Evolutionary conservation across 352 stramenopile genomes (phyloP).

Genomic region (Phytophthora fragariaefolia): DNA sequence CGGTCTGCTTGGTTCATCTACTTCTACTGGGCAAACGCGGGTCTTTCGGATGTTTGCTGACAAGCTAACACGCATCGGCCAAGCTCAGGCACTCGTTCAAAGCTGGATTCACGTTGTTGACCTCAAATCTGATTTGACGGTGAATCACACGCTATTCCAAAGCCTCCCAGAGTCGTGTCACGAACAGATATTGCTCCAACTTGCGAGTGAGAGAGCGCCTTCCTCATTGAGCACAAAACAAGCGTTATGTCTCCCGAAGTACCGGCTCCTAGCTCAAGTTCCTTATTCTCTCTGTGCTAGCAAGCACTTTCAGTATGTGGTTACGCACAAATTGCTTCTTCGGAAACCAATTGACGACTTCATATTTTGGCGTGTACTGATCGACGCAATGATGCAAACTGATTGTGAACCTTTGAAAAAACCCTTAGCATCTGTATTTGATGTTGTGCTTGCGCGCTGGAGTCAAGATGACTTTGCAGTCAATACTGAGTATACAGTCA

Average conservation of each 20-base stretch:
- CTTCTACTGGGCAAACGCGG: conserved; percentile 4
- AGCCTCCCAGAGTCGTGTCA: conserved; percentile 57
- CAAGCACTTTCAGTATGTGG: conserved; percentile 70
- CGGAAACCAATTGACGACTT: conserved; percentile 53
- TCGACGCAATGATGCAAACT: conserved; percentile 42
- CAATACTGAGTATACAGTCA: conserved; percentile 58
- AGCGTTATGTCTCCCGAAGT: conserved; percentile 47
- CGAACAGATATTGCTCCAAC: conserved; percentile 55
- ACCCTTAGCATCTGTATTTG: conserved; percentile 56
- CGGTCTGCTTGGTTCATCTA: conserved; percentile 13
- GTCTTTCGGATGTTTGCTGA: conserved; percentile 68
- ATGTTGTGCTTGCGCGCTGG: conserved; percentile 65
- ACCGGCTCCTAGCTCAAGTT: conserved; percentile 55
- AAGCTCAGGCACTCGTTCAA: conserved; percentile 48
- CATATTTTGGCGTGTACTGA: conserved; percentile 57
- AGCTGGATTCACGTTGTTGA: conserved; percentile 53
- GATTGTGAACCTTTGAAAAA: conserved; percentile 16
- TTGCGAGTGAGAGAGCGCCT: conserved; percentile 35
- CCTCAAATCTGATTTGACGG: conserved; percentile 1
- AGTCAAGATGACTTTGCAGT: conserved; percentile 59
- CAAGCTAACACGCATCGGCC: conserved; percentile 67
- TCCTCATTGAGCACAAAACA: conserved; percentile 13
- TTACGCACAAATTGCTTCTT: conserved; percentile 70
- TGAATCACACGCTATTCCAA: conserved; percentile 45
- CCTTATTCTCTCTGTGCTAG: conserved; percentile 41